Percentiles rank a stretch among this genome's conserved stretches.
Conservation (phyloP, 2,329 filamentous ascomycete genomes). For the Tolypocladium cylindrosporum region DNA sequence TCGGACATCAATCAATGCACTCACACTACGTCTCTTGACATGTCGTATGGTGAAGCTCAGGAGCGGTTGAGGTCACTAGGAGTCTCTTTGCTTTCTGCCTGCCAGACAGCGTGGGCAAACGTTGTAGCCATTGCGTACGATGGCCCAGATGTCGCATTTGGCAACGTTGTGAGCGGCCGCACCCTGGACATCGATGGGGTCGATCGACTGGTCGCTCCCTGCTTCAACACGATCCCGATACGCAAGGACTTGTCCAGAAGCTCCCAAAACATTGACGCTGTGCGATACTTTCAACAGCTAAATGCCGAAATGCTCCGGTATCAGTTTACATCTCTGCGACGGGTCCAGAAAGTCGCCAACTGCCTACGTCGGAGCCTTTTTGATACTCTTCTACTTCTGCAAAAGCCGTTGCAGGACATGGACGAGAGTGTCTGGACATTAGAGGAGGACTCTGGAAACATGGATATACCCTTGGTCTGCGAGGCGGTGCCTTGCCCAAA, state of each 20-base stretch:
- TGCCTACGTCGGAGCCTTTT: conserved; percentile 50
- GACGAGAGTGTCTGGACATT: conserved; percentile 46
- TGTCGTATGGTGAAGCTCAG: conserved; percentile 36
- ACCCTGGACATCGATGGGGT: conserved; percentile 55
- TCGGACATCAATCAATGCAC: conserved; percentile 17
- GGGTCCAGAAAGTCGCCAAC: conserved; percentile 47
- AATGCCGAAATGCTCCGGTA: conserved; percentile 55
- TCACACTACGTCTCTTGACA: conserved; percentile 16
- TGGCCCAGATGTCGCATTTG: conserved; percentile 67
- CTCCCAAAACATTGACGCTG: conserved; percentile 43
- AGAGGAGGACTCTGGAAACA: conserved; percentile 46
- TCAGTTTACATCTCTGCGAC: conserved; percentile 67
- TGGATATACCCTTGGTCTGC: conserved; percentile 70
- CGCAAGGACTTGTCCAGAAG: conserved; percentile 42
- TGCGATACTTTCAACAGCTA: conserved; percentile 48
- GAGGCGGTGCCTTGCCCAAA: conserved; percentile 53
- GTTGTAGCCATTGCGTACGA: conserved; percentile 47
- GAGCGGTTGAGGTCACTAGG: conserved; percentile 39
- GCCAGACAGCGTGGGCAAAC: conserved; percentile 65
- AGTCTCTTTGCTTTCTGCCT: conserved; percentile 53
- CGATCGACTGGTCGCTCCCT: conserved; percentile 71
- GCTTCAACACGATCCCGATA: conserved; percentile 81
- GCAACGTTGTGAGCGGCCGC: conserved; percentile 74
- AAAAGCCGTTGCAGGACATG: conserved; percentile 51
- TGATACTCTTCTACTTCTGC: conserved; percentile 71